A percentile compares a stretch with the other conserved stretches of the same genome.
Evolutionary conservation across 148 eudicot genomes (phyloP).

Genomic region (Camellia lanceoleosa): DNA sequence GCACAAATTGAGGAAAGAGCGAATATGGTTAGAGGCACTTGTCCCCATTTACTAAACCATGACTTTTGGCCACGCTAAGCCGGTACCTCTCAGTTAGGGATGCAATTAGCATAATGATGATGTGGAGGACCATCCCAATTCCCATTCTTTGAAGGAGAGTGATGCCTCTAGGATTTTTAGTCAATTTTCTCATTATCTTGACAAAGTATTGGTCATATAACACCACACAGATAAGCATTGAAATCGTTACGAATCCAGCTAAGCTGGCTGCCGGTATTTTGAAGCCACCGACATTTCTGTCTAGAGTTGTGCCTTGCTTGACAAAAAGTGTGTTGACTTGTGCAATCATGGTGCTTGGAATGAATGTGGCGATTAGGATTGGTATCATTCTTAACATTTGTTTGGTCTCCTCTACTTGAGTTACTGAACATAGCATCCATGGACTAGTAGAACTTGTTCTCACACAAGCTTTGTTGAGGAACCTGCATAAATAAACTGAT

Average conservation of each 20-base stretch:
- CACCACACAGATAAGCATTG: constrained; percentile 18
- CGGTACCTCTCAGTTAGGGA: constrained; percentile 20
- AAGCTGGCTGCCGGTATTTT: constrained; percentile 22
- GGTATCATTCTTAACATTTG: constrained; percentile 25
- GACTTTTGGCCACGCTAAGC: constrained; percentile 17
- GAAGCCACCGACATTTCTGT: constrained; percentile 15
- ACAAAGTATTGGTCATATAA: constrained; percentile 20
- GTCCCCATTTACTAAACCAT: constrained; percentile 17
- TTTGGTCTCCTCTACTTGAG: constrained; percentile 27
- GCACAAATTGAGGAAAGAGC: constrained; percentile 25
- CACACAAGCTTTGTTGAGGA: constrained; percentile 22
- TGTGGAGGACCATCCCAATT: constrained; percentile 14
- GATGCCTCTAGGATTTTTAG: constrained; percentile 26
- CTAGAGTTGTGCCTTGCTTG: constrained; percentile 27
- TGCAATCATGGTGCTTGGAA: constrained; percentile 24
- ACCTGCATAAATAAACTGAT: neutral
- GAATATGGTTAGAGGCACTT: constrained; percentile 23
- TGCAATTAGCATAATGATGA: constrained; percentile 16
- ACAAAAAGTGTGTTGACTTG: constrained; percentile 23
- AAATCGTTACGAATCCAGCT: constrained; percentile 19
- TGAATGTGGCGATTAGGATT: constrained; percentile 17
- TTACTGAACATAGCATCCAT: constrained; percentile 26
- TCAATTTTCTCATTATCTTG: constrained; percentile 14
- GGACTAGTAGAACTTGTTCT: constrained; percentile 18
- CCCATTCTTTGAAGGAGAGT: constrained; percentile 27